Conservation (phyloP, 2,329 filamentous ascomycete genomes). For the Botrytis pseudocinerea region DNA sequence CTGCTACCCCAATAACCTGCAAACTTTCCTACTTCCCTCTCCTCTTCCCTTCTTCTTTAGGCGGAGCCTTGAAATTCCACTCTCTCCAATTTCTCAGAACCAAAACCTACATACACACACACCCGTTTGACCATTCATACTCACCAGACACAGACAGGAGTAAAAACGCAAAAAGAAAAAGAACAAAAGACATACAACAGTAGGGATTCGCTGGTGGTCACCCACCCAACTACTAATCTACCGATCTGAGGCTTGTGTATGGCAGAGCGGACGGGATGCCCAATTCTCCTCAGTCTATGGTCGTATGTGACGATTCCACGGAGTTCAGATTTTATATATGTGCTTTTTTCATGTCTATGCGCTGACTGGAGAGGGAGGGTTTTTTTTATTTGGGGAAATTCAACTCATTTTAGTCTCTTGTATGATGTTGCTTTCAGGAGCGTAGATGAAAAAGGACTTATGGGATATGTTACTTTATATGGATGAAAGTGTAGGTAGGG, state of each 20-base stretch:
- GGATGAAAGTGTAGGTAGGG: background rate
- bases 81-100: background rate
- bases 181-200: background rate
- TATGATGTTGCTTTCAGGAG: background rate
- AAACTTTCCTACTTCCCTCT: rapidly evolving
- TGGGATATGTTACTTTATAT: background rate
- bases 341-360: rapidly evolving
- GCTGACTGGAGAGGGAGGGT: background rate
- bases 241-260: background rate
- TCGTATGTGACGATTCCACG: rapidly evolving
- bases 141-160: background rate
- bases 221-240: constrained; percentile 1
- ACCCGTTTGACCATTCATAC: background rate
- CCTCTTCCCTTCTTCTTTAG: too few relatives aligned
- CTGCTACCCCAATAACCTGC: too few relatives aligned
- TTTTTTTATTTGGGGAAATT: rapidly evolving
- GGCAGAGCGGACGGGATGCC: background rate
- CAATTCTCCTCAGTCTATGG: background rate
- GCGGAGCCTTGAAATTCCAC: background rate
- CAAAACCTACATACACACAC: background rate
- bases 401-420: background rate
- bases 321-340: rapidly evolving
- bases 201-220: background rate
- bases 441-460: background rate
- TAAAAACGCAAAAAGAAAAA: rapidly evolving